Evolutionary conservation across 306 rosid genomes (phyloP), one percentile per base, ranked within the genome.

Genomic region (Vachellia collinsii): DNA sequence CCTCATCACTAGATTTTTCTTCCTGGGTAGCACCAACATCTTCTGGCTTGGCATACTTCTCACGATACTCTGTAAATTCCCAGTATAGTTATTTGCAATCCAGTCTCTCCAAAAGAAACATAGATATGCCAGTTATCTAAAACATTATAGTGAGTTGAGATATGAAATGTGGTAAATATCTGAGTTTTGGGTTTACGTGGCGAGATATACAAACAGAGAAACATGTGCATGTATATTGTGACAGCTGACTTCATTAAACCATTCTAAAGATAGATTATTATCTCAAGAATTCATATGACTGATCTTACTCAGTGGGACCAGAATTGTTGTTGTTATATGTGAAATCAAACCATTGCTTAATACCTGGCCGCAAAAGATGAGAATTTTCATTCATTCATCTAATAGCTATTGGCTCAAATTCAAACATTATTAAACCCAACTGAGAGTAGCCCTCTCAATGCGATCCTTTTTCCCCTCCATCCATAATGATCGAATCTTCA

Each of bases 41-140:
- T 86, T 91, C 94, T 8, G 97, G 85, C 83, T 91, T 92, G 36
- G 98, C 98, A 86, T 88, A 89, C 77, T 82, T 92, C 86, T 92
- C 88, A 82, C 94, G 84, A 72, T 82, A 94, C 75, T 92, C 98
- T 94, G 92, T 79, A 46, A 44, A 46, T 44, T 12, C 1, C 20
- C 41, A 70, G 41, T 13, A 44, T 44, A 43, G 38, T 23, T 70
- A 70, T 41, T 67, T 8, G 51, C 72, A 3, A 29, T 68, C 36
- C 23, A 3, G 22, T 39, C 50, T 63, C 79, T 61, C 77, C 59
- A 81, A 63, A 37, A 81, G 34, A 67, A 41, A 39, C 50, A 59
- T 64, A 64, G 61, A 65, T 64, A 68, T 50, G 19, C 54, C 62
- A 80, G 59, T 74, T 50, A 44, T 54, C 70, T 47, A 72, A 19